A percentile compares a stretch with the other conserved stretches of the same genome.
These are phyloP conservation scores for Phialophora verrucosa DNA, from an alignment of 2,329 filamentous ascomycete genomes.

Conservation along the genomic window DNA sequence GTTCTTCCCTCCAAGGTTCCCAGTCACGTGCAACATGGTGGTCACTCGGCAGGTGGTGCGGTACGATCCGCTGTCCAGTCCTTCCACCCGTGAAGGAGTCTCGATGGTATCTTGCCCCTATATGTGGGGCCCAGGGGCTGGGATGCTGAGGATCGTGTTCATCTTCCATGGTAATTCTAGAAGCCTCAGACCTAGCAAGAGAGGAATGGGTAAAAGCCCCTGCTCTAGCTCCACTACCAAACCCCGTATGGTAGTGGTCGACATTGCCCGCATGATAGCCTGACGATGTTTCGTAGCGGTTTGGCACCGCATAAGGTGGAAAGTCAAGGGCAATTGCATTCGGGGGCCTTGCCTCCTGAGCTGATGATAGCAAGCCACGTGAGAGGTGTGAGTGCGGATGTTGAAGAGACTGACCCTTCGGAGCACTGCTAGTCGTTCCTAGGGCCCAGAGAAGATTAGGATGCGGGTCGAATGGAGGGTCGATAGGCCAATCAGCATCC, in stretches of 20 bases:
- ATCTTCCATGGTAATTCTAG: slow-evolving; percentile 50
- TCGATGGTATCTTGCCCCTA: not conserved
- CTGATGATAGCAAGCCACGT: slow-evolving; percentile 1
- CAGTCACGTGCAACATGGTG: slow-evolving; percentile 4
- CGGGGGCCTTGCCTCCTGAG: not conserved
- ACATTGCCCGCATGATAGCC: not conserved
- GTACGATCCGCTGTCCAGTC: not conserved
- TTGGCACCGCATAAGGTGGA: not conserved
- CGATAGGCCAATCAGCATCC: slow-evolving; percentile 79
- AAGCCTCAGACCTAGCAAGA: slow-evolving; percentile 29
- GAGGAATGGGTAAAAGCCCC: slow-evolving; percentile 6
- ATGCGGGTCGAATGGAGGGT: slow-evolving; percentile 72
- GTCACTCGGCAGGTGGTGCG: not conserved
- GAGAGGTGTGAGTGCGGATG: not conserved
- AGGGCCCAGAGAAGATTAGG: slow-evolving; percentile 47
- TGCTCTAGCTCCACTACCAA: not conserved
- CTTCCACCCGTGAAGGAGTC: not conserved
- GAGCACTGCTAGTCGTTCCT: slow-evolving; percentile 10
- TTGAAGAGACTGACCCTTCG: slow-evolving; percentile 3
- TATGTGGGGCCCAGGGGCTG: not conserved
- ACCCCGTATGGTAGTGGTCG: not conserved
- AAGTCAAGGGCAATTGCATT: not conserved
- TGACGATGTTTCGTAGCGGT: not conserved
- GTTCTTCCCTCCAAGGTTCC: slow-evolving; percentile 11
- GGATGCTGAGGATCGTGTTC: slow-evolving; percentile 52